phyloP scores from a whole-genome alignment of 2,329 filamentous ascomycete genomes.

The Diaporthe ampelina region DNA sequence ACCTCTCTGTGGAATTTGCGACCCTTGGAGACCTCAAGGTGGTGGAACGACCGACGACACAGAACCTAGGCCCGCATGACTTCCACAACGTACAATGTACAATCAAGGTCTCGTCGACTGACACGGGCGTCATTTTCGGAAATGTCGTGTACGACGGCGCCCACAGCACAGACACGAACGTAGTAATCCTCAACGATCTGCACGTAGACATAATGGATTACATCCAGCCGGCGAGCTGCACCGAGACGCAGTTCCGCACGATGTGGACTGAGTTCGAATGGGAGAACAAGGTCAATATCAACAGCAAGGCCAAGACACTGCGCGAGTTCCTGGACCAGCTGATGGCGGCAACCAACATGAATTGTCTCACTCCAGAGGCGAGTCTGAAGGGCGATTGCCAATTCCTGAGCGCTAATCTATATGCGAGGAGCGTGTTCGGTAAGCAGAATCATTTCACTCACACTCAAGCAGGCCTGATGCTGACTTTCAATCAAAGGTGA shows the following conservation, averaged over 20 bases:
- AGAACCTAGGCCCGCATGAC: constrained; percentile 94
- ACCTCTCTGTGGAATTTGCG: constrained; percentile 98
- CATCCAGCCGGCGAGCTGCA: constrained; percentile 96
- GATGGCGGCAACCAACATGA: constrained; percentile 99
- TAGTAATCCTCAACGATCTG: constrained; percentile 97
- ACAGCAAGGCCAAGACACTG: constrained; percentile 93
- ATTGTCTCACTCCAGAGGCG: constrained; percentile 94
- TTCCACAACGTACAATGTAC: constrained; percentile 99
- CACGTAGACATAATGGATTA: constrained; percentile 99
- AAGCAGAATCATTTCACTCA: constrained; percentile 58
- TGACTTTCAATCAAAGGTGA: constrained; percentile 73
- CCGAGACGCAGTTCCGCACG: constrained; percentile 98
- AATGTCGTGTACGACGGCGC: constrained; percentile 98
- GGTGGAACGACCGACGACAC: constrained; percentile 94
- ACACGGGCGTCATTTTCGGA: constrained; percentile 98
- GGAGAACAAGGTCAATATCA: constrained; percentile 99
- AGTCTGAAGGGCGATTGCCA: constrained; percentile 98
- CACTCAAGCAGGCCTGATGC: constrained; percentile 25
- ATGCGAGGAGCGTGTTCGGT: constrained; percentile 98
- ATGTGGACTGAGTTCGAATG: constrained; percentile 99
- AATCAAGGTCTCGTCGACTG: constrained; percentile 97
- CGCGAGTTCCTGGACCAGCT: constrained; percentile 93
- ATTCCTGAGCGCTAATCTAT: constrained; percentile 96
- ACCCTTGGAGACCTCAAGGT: constrained; percentile 98
- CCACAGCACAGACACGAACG: constrained; percentile 91